A percentile compares a stretch with the other conserved stretches of the same genome.
These are phyloP conservation scores for Candida albicans DNA, from an alignment of 1,139 yeast species.

Conservation along the genomic window DNA sequence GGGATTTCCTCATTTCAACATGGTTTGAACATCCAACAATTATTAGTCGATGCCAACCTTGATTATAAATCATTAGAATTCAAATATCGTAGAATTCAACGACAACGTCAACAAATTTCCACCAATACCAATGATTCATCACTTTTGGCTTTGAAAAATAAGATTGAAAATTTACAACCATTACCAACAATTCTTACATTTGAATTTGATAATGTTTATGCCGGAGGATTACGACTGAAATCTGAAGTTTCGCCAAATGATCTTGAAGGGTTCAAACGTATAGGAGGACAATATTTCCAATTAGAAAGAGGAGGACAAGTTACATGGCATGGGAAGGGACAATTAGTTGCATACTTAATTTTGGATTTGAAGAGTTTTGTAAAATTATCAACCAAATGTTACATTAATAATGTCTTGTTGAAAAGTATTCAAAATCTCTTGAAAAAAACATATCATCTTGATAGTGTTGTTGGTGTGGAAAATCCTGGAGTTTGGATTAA, in stretches of 20 bases:
- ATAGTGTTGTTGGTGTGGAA: constrained; percentile 45
- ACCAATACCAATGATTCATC: too few species aligned
- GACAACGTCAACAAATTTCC: constrained; percentile 17
- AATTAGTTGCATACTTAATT: constrained; percentile 81
- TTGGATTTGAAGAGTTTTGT: constrained; percentile 67
- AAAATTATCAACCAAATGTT: constrained; percentile 68
- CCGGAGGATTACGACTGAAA: constrained; percentile 84
- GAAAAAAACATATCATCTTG: constrained; percentile 42
- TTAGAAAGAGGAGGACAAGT: constrained; percentile 95
- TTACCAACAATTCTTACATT: constrained; percentile 69
- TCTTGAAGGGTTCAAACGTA: constrained; percentile 38
- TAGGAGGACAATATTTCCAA: constrained; percentile 55
- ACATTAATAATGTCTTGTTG: constrained; percentile 68
- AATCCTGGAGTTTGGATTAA: constrained; percentile 88
- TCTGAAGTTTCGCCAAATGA: constrained; percentile 39
- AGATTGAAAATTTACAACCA: constrained; percentile 53
- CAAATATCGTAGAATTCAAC: constrained; percentile 22
- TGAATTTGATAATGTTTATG: constrained; percentile 80
- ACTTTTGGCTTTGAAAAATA: constrained; percentile 10
- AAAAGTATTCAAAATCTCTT: constrained; percentile 59
- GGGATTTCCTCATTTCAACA: constrained; percentile 53
- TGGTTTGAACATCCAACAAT: constrained; percentile 65
- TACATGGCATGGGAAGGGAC: constrained; percentile 97
- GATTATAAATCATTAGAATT: constrained; percentile 58
- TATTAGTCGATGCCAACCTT: constrained; percentile 59